Evolutionary conservation across 2,329 filamentous ascomycete genomes (phyloP).

Genomic region (Hymenoscyphus salicellus): DNA sequence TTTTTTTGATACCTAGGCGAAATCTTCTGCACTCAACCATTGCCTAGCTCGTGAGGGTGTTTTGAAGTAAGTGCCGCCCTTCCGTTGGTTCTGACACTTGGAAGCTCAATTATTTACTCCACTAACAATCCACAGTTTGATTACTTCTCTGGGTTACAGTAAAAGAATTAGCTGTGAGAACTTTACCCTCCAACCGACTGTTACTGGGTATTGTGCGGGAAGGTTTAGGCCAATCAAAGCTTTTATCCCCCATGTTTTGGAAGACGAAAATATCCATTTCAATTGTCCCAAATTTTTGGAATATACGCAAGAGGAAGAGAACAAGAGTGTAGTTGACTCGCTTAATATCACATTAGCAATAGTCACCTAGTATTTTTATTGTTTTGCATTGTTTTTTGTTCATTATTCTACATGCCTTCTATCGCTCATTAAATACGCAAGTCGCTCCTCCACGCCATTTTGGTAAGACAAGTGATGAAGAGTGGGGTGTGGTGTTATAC

Average conservation of each 20-base stretch:
- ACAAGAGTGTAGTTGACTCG: background rate
- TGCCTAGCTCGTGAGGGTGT: background rate
- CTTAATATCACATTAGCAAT: background rate
- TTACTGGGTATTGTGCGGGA: too few relatives aligned
- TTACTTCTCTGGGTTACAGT: too few relatives aligned
- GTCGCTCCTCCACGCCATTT: conserved; percentile 31
- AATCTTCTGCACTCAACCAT: background rate
- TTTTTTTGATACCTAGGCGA: background rate
- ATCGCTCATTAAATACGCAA: conserved; percentile 25
- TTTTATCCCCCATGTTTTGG: too few relatives aligned
- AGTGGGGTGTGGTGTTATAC: conserved; percentile 35
- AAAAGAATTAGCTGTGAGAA: too few relatives aligned
- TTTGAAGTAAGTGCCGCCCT: background rate
- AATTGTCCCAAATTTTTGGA: too few relatives aligned
- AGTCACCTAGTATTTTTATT: conserved; percentile 2
- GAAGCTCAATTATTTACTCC: too few relatives aligned
- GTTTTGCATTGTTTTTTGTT: conserved; percentile 29
- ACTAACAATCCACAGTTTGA: too few relatives aligned
- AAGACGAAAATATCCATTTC: too few relatives aligned
- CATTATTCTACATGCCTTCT: conserved; percentile 32
- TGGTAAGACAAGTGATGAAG: conserved; percentile 32
- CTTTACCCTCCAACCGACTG: too few relatives aligned
- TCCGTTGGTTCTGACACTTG: too few relatives aligned
- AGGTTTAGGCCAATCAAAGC: too few relatives aligned
- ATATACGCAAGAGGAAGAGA: too few relatives aligned